Evolutionary conservation across 352 stramenopile genomes (phyloP).

Genomic region (Phytophthora pinifolia): DNA sequence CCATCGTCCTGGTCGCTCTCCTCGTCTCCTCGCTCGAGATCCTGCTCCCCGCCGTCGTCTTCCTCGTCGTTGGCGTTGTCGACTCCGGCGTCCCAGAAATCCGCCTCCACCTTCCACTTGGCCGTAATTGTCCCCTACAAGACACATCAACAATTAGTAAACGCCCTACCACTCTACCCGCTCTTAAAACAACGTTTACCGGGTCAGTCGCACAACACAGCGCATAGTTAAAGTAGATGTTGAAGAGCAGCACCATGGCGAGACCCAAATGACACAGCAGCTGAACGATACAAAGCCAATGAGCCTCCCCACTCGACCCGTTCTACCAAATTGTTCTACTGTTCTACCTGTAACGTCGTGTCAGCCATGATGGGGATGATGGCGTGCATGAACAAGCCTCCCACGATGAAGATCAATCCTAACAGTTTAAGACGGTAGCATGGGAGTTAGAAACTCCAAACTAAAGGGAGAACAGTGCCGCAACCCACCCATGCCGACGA

Average conservation of each 20-base stretch:
- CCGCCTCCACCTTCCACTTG: conserved; percentile 17
- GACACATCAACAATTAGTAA: conserved; percentile 5
- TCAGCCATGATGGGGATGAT: conserved; percentile 55
- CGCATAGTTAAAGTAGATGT: conserved; percentile 80
- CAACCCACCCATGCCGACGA: conserved; percentile 47
- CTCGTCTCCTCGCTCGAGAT: conserved; percentile 16
- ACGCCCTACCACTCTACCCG: conserved; percentile 1
- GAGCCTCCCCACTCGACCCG: background rate
- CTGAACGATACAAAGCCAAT: conserved; percentile 19
- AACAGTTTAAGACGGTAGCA: conserved; percentile 1
- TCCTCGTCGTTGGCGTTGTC: conserved; percentile 22
- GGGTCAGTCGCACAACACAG: conserved; percentile 63
- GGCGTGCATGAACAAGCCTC: conserved; percentile 47
- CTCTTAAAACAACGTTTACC: conserved; percentile 18
- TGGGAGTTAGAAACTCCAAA: background rate
- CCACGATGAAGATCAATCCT: conserved; percentile 49
- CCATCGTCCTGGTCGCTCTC: conserved; percentile 10
- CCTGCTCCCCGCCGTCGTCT: conserved; percentile 1
- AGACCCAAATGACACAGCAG: conserved; percentile 33
- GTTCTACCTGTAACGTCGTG: conserved; percentile 35
- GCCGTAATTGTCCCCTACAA: conserved; percentile 33
- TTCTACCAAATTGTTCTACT: conserved; percentile 2
- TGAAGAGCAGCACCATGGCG: conserved; percentile 47
- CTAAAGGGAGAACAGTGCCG: background rate
- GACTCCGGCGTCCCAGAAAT: conserved; percentile 21